These are phyloP conservation scores for Sporothrix brasiliensis DNA, from an alignment of 2,329 filamentous ascomycete genomes.

Conservation along the genomic window DNA sequence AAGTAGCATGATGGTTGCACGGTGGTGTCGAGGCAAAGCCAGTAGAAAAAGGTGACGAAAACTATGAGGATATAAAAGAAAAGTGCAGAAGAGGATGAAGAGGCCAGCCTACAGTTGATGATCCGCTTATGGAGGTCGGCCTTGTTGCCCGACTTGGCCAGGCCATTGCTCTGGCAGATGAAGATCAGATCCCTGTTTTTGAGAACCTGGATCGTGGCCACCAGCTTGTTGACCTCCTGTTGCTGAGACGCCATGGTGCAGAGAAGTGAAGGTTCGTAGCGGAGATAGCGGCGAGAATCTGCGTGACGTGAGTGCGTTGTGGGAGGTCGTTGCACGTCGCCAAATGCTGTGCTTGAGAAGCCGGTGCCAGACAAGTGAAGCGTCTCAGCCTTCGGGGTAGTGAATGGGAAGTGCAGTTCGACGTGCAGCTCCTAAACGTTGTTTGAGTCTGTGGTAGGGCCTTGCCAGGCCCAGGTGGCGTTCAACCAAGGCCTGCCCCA, in stretches of 20 bases:
- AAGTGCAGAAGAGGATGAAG: not conserved
- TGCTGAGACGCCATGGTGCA: conserved; percentile 33
- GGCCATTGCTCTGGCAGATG: conserved; percentile 73
- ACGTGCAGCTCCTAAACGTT: not conserved
- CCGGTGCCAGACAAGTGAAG: conserved; percentile 10
- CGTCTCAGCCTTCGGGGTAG: not conserved
- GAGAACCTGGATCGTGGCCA: conserved; percentile 51
- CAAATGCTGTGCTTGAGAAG: not conserved
- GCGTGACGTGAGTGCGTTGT: not conserved
- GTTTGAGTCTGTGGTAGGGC: not conserved
- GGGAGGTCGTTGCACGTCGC: not conserved
- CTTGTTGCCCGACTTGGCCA: conserved; percentile 84
- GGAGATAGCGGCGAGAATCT: not conserved
- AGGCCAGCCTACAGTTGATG: conserved; percentile 66
- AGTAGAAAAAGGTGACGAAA: not conserved
- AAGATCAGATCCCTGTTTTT: conserved; percentile 69
- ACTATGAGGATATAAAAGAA: not conserved
- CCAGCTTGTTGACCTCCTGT: conserved; percentile 51
- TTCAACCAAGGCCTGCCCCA: not conserved
- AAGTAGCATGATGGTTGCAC: not conserved
- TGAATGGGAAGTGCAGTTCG: conserved; percentile 14
- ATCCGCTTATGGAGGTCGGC: conserved; percentile 78
- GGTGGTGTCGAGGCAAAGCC: not conserved
- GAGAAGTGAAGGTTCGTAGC: not conserved
- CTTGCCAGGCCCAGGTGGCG: conserved; percentile 19